phyloP scores from a whole-genome alignment of 768 basidiomycete species.

The Russula earlei region DNA sequence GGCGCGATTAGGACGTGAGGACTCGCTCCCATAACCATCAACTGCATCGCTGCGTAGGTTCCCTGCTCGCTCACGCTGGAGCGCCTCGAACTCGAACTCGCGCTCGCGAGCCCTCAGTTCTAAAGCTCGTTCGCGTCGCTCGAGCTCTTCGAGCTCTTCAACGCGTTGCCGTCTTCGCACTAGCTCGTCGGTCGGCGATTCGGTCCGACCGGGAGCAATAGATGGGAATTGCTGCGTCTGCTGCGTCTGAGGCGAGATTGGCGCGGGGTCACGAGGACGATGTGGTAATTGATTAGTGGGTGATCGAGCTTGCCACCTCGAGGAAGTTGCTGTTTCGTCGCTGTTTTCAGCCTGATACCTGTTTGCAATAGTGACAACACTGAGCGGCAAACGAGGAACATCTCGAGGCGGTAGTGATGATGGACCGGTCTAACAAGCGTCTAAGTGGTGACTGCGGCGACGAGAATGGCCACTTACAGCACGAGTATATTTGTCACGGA shows the following conservation, averaged over 20 bases:
- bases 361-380: slow-evolving; percentile 53
- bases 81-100: neutral
- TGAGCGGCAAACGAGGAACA: slow-evolving; percentile 51
- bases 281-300: slow-evolving; percentile 4
- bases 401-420: slow-evolving; percentile 51
- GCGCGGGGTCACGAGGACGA: slow-evolving; percentile 12
- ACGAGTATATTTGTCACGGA: slow-evolving; percentile 54
- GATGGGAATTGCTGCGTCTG: slow-evolving; percentile 9
- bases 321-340: neutral
- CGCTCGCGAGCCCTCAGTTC: slow-evolving; percentile 40
- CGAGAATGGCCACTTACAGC: slow-evolving; percentile 33
- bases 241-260: slow-evolving; percentile 6
- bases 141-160: slow-evolving; percentile 43
- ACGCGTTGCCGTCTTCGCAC: slow-evolving; percentile 33
- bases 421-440: slow-evolving; percentile 35
- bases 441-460: neutral
- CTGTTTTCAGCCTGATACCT: slow-evolving; percentile 33
- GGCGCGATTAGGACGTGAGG: slow-evolving; percentile 21
- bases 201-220: neutral
- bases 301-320: slow-evolving; percentile 2
- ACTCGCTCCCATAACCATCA: slow-evolving; percentile 26
- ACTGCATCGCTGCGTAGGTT: slow-evolving; percentile 26
- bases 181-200: slow-evolving; percentile 26
- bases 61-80: slow-evolving; percentile 22
- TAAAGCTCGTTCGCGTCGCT: slow-evolving; percentile 49